phyloP scores from a whole-genome alignment of 2,329 filamentous ascomycete genomes.

The Venturia carpophila region DNA sequence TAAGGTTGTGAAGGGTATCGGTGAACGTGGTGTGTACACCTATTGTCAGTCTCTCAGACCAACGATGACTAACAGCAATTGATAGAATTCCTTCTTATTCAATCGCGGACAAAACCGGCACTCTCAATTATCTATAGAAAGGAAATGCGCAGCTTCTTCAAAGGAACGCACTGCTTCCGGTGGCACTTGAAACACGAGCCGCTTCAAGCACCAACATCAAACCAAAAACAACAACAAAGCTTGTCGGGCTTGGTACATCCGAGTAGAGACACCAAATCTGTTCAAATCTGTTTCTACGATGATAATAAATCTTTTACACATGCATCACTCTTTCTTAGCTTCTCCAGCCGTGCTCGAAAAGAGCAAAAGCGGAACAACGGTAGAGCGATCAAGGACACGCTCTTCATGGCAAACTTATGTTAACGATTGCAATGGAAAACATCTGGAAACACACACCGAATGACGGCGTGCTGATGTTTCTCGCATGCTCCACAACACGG shows the following conservation, averaged over 20 bases:
- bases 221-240: neutral
- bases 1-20: too few species aligned
- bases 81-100: too few species aligned
- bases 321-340: too few species aligned
- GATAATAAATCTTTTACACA: too few species aligned
- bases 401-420: neutral
- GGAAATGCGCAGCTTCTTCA: neutral
- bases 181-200: neutral
- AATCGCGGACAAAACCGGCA: too few species aligned
- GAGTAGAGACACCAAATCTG: neutral
- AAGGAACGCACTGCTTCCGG: neutral
- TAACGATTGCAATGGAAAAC: neutral
- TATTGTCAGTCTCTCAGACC: too few species aligned
- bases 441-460: neutral
- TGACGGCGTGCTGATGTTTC: neutral
- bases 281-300: too few species aligned
- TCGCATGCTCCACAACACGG: neutral
- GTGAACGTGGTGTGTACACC: too few species aligned
- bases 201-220: conserved; percentile 4
- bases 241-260: neutral
- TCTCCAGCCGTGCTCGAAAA: neutral
- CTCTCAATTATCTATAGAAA: too few species aligned
- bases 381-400: neutral
- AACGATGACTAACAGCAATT: neutral
- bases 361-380: neutral